Percentiles rank a stretch among this genome's conserved stretches.
Evolutionary conservation across 2,329 filamentous ascomycete genomes (phyloP).

Genomic region (Talaromyces funiculosus): DNA sequence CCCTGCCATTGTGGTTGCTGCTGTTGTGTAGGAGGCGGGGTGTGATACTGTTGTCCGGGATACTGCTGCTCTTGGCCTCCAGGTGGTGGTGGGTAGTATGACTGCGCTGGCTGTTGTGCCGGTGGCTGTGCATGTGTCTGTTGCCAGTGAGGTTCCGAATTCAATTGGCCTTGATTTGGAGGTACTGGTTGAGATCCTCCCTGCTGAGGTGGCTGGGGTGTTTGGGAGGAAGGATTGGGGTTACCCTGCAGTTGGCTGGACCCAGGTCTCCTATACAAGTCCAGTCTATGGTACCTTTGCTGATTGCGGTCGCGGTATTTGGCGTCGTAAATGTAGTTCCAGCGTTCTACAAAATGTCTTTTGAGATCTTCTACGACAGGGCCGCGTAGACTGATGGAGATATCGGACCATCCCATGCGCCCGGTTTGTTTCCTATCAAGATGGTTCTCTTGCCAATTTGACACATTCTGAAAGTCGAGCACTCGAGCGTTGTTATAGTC

Average conservation of each 20-base stretch:
- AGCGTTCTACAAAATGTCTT: constrained; percentile 75
- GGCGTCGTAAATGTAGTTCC: constrained; percentile 83
- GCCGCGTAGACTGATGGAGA: constrained; percentile 70
- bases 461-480: constrained; percentile 72
- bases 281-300: constrained; percentile 39
- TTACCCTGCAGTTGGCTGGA: constrained; percentile 20
- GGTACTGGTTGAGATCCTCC: constrained; percentile 11
- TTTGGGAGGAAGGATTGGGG: constrained; percentile 15
- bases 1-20: constrained; percentile 15
- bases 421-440: constrained; percentile 72
- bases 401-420: constrained; percentile 90
- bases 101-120: background rate
- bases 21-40: constrained; percentile 8
- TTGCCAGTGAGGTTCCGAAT: constrained; percentile 14
- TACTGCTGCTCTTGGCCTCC: background rate
- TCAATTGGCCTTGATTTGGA: constrained; percentile 11
- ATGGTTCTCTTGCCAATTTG: constrained; percentile 79
- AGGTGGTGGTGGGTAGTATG: constrained; percentile 5
- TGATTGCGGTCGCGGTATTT: constrained; percentile 65
- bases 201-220: constrained; percentile 17
- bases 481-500: constrained; percentile 88
- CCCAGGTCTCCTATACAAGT: constrained; percentile 24
- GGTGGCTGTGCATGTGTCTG: constrained; percentile 7
- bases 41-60: background rate
- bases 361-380: constrained; percentile 69